These are phyloP conservation scores for Spiromastix sp. DNA, from an alignment of 2,329 filamentous ascomycete genomes.

Conservation along the genomic window DNA sequence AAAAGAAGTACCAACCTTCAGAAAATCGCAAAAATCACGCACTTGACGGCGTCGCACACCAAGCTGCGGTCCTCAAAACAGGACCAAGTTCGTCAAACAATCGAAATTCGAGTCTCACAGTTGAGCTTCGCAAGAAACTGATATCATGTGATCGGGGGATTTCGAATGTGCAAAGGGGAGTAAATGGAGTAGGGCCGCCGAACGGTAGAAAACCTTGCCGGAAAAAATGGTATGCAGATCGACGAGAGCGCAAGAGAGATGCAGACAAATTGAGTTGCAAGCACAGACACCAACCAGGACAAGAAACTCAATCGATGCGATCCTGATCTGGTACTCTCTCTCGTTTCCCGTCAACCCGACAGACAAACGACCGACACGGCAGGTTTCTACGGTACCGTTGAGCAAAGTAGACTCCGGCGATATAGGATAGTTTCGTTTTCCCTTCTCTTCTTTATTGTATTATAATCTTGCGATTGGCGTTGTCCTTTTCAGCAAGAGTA, in stretches of 20 bases:
- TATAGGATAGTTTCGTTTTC: too few relatives aligned
- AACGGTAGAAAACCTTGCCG: slow-evolving; percentile 3
- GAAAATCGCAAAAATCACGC: too few relatives aligned
- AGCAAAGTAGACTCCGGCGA: too few relatives aligned
- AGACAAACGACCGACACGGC: slow-evolving; percentile 7
- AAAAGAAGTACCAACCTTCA: too few relatives aligned
- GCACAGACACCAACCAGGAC: too few relatives aligned
- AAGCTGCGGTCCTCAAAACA: neutral
- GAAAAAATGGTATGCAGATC: slow-evolving; percentile 1
- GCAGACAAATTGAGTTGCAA: too few relatives aligned
- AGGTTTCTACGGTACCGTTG: slow-evolving; percentile 3
- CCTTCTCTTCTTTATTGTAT: too few relatives aligned
- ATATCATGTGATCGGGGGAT: slow-evolving; percentile 3
- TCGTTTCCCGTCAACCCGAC: slow-evolving; percentile 3
- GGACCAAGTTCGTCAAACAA: neutral
- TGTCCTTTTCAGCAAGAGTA: too few relatives aligned
- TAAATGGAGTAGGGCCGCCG: neutral
- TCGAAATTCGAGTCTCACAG: neutral
- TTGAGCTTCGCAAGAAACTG: neutral
- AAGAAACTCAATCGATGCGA: too few relatives aligned
- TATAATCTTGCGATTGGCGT: too few relatives aligned
- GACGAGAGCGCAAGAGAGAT: too few relatives aligned
- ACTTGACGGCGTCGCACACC: neutral
- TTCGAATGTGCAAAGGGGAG: too few relatives aligned
- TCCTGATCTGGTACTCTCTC: slow-evolving; percentile 1